Percentiles rank a stretch among this genome's conserved stretches.
These are phyloP conservation scores for Filobasidium uniguttulatum DNA, from an alignment of 1,284 basidiomycete genomes.

Conservation along the genomic window DNA sequence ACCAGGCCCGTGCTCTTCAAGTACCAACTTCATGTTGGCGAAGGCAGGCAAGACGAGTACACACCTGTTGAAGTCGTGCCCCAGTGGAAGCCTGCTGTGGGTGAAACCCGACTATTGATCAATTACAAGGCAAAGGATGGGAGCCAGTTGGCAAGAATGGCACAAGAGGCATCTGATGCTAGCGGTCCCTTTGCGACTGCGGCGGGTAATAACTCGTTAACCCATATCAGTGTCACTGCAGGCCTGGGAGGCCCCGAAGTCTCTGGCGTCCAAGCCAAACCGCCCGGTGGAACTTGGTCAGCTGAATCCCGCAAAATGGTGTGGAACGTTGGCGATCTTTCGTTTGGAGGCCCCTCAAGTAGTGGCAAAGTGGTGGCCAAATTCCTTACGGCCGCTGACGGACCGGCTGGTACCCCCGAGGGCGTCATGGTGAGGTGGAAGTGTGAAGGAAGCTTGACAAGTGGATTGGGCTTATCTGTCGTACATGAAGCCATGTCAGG, in stretches of 20 bases:
- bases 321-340: conserved; percentile 32
- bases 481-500: conserved; percentile 20
- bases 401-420: conserved; percentile 22
- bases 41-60: conserved; percentile 24
- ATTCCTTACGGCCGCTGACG: conserved; percentile 31
- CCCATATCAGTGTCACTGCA: conserved; percentile 34
- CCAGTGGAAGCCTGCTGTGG: conserved; percentile 41
- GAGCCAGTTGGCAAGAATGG: conserved; percentile 13
- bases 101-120: conserved; percentile 42
- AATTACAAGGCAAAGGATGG: conserved; percentile 34
- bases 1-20: conserved; percentile 36
- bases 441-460: conserved; percentile 32
- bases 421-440: conserved; percentile 38
- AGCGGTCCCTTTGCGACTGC: not conserved
- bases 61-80: conserved; percentile 40
- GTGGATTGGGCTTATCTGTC: conserved; percentile 34
- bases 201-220: conserved; percentile 18
- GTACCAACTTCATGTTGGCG: conserved; percentile 41
- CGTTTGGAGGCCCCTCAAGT: conserved; percentile 12
- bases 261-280: conserved; percentile 42
- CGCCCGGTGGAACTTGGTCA: conserved; percentile 36
- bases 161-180: conserved; percentile 6
- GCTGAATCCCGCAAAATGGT: conserved; percentile 31
- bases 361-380: conserved; percentile 41
- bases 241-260: conserved; percentile 32